phyloP scores from a whole-genome alignment of 208 protist genomes.

The Trypanosoma caninum region DNA sequence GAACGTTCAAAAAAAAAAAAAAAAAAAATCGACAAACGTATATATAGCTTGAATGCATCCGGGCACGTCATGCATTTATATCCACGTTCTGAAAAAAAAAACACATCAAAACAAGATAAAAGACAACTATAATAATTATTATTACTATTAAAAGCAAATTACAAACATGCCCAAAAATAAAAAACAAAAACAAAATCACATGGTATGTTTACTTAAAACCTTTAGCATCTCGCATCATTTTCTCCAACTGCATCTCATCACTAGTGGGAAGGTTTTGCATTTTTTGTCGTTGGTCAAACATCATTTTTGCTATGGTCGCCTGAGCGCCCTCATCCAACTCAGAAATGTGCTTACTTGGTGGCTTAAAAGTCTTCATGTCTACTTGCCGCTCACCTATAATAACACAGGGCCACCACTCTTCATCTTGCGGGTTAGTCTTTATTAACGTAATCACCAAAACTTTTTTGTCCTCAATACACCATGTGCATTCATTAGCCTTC shows the following conservation, averaged over 20 bases:
- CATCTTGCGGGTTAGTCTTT: constrained; percentile 80
- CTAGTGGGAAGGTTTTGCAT: constrained; percentile 47
- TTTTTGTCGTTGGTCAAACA: constrained; percentile 89
- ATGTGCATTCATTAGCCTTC: constrained; percentile 78
- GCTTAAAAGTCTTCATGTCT: constrained; percentile 86
- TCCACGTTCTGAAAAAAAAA: no score
- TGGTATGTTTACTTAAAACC: constrained; percentile 5
- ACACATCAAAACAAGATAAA: no score
- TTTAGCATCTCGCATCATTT: constrained; percentile 23
- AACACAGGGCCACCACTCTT: constrained; percentile 89
- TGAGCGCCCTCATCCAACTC: constrained; percentile 81
- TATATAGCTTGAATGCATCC: no score
- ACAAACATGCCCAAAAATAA: neutral
- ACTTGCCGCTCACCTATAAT: constrained; percentile 67
- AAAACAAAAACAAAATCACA: neutral
- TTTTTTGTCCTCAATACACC: constrained; percentile 74
- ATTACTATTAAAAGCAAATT: no score
- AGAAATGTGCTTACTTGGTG: constrained; percentile 64
- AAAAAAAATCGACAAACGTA: neutral
- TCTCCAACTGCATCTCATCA: constrained; percentile 49
- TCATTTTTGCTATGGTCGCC: constrained; percentile 88
- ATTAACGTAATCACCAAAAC: constrained; percentile 60
- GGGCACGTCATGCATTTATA: no score
- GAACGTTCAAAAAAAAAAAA: neutral
- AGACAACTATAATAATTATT: no score